These are phyloP conservation scores for Yamadazyma takamatsuzukensis DNA, from an alignment of 805 yeast genomes.

Conservation along the genomic window DNA sequence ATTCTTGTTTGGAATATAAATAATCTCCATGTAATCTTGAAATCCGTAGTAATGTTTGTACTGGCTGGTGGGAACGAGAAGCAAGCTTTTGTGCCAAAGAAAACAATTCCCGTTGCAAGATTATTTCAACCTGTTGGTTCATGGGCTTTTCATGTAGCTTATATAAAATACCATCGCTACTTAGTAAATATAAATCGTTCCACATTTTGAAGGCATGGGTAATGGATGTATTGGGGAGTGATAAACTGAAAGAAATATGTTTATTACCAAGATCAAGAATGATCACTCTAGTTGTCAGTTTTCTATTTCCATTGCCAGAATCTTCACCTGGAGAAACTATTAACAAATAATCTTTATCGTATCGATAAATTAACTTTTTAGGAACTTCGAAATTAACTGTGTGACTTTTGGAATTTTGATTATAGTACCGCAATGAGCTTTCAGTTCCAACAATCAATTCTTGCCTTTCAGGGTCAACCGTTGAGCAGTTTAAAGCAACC, in stretches of 20 bases:
- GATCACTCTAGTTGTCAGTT: conserved; percentile 50
- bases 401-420: conserved; percentile 49
- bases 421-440: conserved; percentile 63
- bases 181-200: conserved; percentile 56
- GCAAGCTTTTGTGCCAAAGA: conserved; percentile 74
- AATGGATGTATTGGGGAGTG: conserved; percentile 60
- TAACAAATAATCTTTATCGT: conserved; percentile 50
- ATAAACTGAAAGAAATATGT: conserved; percentile 63
- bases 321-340: conserved; percentile 49
- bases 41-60: conserved; percentile 25
- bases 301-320: conserved; percentile 10
- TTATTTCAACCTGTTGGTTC: conserved; percentile 63
- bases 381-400: conserved; percentile 55
- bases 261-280: conserved; percentile 70
- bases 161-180: conserved; percentile 74
- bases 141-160: conserved; percentile 63
- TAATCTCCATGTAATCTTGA: conserved; percentile 61
- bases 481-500: conserved; percentile 48
- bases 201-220: conserved; percentile 54
- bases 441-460: conserved; percentile 63
- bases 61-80: conserved; percentile 24
- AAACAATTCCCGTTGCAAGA: conserved; percentile 67
- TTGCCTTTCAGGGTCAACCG: conserved; percentile 37
- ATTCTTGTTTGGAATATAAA: conserved; percentile 62
- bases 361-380: conserved; percentile 49